These are phyloP conservation scores for Capronia coronata DNA, from an alignment of 2,329 filamentous ascomycete genomes.

Conservation along the genomic window DNA sequence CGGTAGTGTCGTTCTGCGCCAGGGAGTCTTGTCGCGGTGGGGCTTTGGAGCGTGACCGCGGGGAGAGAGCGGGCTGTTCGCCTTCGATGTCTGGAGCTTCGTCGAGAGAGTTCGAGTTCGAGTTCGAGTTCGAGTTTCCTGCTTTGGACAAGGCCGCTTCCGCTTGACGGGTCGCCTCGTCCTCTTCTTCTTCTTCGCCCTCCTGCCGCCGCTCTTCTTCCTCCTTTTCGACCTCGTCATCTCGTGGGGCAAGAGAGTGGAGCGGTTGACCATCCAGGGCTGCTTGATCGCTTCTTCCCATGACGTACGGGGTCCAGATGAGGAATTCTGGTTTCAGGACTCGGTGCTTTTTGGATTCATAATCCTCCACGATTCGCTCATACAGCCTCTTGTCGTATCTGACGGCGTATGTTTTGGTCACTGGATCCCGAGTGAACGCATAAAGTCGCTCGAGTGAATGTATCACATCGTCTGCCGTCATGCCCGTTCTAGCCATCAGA, in stretches of 20 bases:
- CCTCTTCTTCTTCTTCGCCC: conserved; percentile 32
- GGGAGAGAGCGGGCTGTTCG: conserved; percentile 19
- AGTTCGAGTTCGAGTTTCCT: too few relatives aligned
- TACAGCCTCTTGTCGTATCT: conserved; percentile 81
- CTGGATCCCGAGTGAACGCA: conserved; percentile 80
- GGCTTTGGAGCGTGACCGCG: conserved; percentile 6
- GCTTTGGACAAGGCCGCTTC: conserved; percentile 11
- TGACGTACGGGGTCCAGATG: conserved; percentile 94
- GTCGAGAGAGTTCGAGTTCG: too few relatives aligned
- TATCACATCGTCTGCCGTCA: conserved; percentile 94
- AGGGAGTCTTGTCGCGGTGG: conserved; percentile 7
- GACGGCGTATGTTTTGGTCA: conserved; percentile 82
- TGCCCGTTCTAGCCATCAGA: conserved; percentile 66
- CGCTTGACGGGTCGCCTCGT: too few relatives aligned
- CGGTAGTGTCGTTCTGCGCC: conserved; percentile 3
- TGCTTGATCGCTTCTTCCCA: conserved; percentile 76
- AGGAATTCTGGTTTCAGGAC: conserved; percentile 72
- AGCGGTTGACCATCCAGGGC: conserved; percentile 79
- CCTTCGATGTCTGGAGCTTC: conserved; percentile 24
- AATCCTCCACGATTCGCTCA: conserved; percentile 77
- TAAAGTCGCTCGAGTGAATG: conserved; percentile 85
- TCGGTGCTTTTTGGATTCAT: conserved; percentile 82
- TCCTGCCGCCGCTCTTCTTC: conserved; percentile 43
- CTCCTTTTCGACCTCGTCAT: conserved; percentile 53
- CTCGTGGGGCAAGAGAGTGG: conserved; percentile 79